A percentile compares a stretch with the other conserved stretches of the same genome.
Evolutionary conservation across 1,139 yeast genomes (phyloP).

Genomic region (Blastobotrys arbuscula): DNA sequence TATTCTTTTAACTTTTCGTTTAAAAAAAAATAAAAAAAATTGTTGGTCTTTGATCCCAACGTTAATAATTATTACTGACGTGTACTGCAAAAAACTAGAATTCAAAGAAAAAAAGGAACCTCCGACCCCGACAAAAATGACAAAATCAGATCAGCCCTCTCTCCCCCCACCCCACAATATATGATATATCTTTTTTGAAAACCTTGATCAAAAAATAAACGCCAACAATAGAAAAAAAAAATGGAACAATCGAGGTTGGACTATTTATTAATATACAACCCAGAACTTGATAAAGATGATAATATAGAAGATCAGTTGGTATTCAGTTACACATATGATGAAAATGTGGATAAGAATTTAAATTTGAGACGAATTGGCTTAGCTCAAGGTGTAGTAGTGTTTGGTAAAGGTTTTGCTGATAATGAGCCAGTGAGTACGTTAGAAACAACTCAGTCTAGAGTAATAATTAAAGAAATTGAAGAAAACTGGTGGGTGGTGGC

Average conservation of each 20-base stretch:
- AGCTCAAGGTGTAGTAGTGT: conserved; percentile 31
- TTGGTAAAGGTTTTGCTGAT: conserved; percentile 27
- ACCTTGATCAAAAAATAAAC: no score
- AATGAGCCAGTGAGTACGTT: conserved; percentile 25
- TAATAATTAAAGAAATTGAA: conserved; percentile 26
- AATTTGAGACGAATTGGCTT: conserved; percentile 29
- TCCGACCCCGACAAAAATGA: no score
- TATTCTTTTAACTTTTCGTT: no score
- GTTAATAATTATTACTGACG: no score
- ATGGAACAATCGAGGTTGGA: conserved; percentile 17
- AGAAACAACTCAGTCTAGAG: conserved; percentile 26
- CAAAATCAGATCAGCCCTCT: no score
- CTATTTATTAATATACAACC: conserved; percentile 31
- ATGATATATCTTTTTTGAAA: no score
- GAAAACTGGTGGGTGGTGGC: conserved; percentile 27
- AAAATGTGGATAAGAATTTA: conserved; percentile 19
- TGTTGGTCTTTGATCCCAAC: background rate
- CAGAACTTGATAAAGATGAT: conserved; percentile 27
- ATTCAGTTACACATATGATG: conserved; percentile 24
- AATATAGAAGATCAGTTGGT: conserved; percentile 28
- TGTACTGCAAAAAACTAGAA: no score
- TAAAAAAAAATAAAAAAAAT: background rate
- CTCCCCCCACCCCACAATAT: no score
- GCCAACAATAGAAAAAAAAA: background rate
- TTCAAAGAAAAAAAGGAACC: background rate